Conservation (phyloP, 1,139 yeast genomes). For the Nakaseomyces glabratus region DNA sequence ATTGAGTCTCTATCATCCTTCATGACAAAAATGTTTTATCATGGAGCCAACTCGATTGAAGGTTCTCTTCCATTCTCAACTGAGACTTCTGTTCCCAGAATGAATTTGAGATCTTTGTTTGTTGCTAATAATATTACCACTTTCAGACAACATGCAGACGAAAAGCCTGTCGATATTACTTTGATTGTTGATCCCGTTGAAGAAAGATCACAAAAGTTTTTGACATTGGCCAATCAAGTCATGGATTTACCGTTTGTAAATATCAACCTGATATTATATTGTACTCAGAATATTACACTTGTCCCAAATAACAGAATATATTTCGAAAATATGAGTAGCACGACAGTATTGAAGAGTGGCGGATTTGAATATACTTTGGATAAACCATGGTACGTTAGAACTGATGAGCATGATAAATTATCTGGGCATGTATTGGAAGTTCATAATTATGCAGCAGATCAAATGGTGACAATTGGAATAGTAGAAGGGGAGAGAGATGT, state of each 20-base stretch:
- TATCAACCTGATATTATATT: constrained; percentile 51
- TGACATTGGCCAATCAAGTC: constrained; percentile 43
- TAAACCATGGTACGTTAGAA: constrained; percentile 2
- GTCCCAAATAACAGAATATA: constrained; percentile 53
- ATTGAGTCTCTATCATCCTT: constrained; percentile 37
- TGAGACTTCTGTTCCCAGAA: constrained; percentile 28
- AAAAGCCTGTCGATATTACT: constrained; percentile 40
- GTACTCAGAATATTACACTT: constrained; percentile 37
- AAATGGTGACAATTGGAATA: constrained; percentile 16
- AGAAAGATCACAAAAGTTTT: constrained; percentile 55
- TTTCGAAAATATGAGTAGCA: constrained; percentile 12
- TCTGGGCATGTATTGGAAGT: constrained; percentile 31
- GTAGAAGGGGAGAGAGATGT: constrained; percentile 25
- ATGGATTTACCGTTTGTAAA: constrained; percentile 38
- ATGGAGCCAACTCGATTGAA: constrained; percentile 41
- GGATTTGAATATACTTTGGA: constrained; percentile 6
- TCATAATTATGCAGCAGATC: constrained; percentile 36
- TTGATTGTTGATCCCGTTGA: constrained; percentile 64
- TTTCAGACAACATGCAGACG: constrained; percentile 19
- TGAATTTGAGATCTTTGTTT: constrained; percentile 36
- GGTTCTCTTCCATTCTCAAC: constrained; percentile 26
- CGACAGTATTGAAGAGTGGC: neutral
- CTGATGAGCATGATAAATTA: constrained; percentile 39
- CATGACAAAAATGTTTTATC: constrained; percentile 32
- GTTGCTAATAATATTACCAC: constrained; percentile 29